These are phyloP conservation scores for Abortiporus biennis DNA, from an alignment of 1,284 basidiomycete species.

Conservation along the genomic window DNA sequence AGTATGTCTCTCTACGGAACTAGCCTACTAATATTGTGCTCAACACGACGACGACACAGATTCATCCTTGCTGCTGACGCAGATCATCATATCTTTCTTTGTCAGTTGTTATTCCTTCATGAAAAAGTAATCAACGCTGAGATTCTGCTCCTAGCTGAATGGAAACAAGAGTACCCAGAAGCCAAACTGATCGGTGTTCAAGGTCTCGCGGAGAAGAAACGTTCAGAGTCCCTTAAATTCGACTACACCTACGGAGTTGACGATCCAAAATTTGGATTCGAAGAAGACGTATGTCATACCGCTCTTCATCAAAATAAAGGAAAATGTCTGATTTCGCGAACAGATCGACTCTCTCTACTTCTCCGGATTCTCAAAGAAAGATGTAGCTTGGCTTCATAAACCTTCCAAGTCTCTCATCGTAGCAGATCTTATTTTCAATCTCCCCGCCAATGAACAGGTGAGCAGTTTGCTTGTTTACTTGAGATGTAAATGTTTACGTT, in stretches of 20 bases:
- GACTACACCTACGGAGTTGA: constrained; percentile 62
- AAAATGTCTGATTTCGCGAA: neutral
- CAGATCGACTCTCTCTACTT: constrained; percentile 69
- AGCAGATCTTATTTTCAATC: constrained; percentile 84
- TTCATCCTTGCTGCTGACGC: constrained; percentile 56
- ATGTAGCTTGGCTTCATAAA: constrained; percentile 81
- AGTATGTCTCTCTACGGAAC: constrained; percentile 28
- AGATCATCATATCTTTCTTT: constrained; percentile 57
- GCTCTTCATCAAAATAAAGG: neutral
- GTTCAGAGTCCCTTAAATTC: constrained; percentile 27
- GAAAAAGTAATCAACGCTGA: neutral
- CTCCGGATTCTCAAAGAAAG: constrained; percentile 73
- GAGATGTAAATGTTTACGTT: neutral
- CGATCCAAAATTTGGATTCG: constrained; percentile 66
- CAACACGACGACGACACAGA: constrained; percentile 26
- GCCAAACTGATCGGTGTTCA: constrained; percentile 67
- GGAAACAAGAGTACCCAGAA: constrained; percentile 63
- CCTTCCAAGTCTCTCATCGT: constrained; percentile 71
- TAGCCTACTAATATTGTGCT: neutral
- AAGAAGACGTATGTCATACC: constrained; percentile 59
- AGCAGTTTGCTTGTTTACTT: constrained; percentile 13
- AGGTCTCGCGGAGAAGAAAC: constrained; percentile 36
- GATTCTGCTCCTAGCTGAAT: constrained; percentile 37
- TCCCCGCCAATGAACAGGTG: constrained; percentile 80
- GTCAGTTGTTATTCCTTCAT: constrained; percentile 25